Conservation (phyloP, 2,329 filamentous ascomycete species). For the Alternaria gansuensis region DNA sequence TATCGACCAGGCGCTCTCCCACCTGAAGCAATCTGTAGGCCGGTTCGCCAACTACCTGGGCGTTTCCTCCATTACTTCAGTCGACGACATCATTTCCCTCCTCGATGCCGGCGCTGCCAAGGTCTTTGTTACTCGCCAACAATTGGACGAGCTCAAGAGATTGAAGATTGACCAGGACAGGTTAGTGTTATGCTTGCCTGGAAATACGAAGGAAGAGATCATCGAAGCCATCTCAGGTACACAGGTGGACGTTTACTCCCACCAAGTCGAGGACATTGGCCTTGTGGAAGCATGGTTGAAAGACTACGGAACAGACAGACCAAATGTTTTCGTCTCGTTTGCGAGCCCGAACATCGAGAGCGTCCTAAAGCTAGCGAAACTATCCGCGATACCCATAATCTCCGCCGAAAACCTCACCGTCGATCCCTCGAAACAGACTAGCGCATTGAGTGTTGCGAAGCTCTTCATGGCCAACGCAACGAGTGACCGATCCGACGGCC, state of each 20-base stretch:
- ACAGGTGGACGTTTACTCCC: constrained; percentile 57
- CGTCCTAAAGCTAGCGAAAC: constrained; percentile 54
- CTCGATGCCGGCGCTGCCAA: constrained; percentile 86
- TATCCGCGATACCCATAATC: constrained; percentile 73
- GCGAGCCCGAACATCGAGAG: constrained; percentile 52
- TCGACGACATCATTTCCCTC: constrained; percentile 78
- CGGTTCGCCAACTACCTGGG: constrained; percentile 75
- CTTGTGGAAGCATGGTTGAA: constrained; percentile 58
- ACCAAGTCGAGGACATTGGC: constrained; percentile 55
- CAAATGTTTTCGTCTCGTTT: constrained; percentile 62
- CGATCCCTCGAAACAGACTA: constrained; percentile 66
- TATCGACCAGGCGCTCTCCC: constrained; percentile 59
- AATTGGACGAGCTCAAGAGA: constrained; percentile 66
- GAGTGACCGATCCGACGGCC: constrained; percentile 81
- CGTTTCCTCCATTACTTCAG: constrained; percentile 71
- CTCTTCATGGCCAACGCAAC: constrained; percentile 78
- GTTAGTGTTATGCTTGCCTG: constrained; percentile 64
- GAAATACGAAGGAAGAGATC: constrained; percentile 54
- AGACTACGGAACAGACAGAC: constrained; percentile 59
- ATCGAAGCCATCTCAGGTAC: constrained; percentile 53
- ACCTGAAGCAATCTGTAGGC: constrained; percentile 66
- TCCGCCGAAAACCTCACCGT: constrained; percentile 75
- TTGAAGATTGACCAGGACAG: constrained; percentile 64
- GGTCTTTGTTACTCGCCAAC: constrained; percentile 79
- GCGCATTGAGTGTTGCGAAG: constrained; percentile 71